Evolutionary conservation across 345 rosid species (phyloP).

Genomic region (Populus alba): DNA sequence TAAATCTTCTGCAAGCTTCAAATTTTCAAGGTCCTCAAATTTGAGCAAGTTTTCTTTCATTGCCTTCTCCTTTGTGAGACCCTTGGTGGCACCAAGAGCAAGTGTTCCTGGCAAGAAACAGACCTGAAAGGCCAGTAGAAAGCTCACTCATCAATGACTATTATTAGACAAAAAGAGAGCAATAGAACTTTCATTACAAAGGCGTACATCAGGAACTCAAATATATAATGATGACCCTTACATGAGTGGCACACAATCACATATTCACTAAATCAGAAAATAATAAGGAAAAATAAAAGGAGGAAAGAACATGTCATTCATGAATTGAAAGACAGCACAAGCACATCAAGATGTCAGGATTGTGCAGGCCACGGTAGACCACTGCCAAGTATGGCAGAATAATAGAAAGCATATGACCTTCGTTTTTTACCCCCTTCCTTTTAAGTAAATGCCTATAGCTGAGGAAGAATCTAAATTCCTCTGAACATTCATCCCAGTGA

Average conservation of each 20-base stretch:
- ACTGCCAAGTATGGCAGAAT: not conserved
- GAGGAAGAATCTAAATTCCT: no score
- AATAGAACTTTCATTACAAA: not conserved
- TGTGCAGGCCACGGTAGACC: not conserved
- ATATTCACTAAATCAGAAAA: not conserved
- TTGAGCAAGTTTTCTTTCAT: conserved; percentile 70
- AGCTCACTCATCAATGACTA: conserved; percentile 5
- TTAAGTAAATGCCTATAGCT: no score
- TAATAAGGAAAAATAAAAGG: not conserved
- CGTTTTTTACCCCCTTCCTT: not conserved
- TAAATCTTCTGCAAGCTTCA: conserved; percentile 93
- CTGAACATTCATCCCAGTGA: no score
- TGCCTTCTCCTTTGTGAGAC: conserved; percentile 75
- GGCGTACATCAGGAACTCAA: not conserved
- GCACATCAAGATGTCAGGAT: not conserved
- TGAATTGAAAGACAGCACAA: not conserved
- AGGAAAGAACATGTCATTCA: no score
- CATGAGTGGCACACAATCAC: not conserved
- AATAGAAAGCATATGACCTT: not conserved
- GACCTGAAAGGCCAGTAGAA: conserved; percentile 45
- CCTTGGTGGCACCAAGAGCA: conserved; percentile 97
- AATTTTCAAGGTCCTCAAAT: conserved; percentile 84
- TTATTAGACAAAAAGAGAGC: not conserved
- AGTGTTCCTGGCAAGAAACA: conserved; percentile 94
- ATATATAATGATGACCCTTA: not conserved